Conservation (phyloP, 352 stramenopile species). For the Globisporangium echinulatum region DNA sequence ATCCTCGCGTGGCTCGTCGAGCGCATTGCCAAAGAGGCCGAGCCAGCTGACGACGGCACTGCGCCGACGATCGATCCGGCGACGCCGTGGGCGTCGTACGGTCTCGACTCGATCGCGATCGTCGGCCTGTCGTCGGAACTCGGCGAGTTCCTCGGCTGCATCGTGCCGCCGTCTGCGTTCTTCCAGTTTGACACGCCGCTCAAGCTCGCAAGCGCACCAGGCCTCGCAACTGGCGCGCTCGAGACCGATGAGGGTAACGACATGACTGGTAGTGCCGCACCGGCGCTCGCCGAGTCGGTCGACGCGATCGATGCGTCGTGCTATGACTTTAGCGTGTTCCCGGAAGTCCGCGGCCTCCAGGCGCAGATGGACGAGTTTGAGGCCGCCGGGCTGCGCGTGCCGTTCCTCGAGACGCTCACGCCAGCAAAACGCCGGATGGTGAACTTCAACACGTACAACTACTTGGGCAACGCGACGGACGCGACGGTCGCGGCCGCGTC, state of each 20-base stretch:
- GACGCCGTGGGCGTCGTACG: constrained; percentile 56
- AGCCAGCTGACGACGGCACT: constrained; percentile 8
- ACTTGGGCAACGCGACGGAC: constrained; percentile 69
- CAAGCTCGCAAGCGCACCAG: constrained; percentile 51
- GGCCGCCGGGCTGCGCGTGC: constrained; percentile 54
- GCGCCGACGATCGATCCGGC: constrained; percentile 37
- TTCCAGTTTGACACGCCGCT: constrained; percentile 64
- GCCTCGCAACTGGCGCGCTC: constrained; percentile 48
- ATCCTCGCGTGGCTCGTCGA: constrained; percentile 71
- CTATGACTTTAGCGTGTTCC: constrained; percentile 60
- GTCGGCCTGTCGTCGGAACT: constrained; percentile 58
- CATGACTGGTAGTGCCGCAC: neutral
- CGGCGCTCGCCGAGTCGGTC: constrained; percentile 30
- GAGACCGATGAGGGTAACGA: constrained; percentile 12
- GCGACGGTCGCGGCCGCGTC: constrained; percentile 39
- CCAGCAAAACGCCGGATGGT: constrained; percentile 62
- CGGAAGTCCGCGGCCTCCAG: constrained; percentile 55
- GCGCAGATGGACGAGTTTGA: constrained; percentile 74
- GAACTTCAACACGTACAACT: constrained; percentile 88
- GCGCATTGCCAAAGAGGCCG: constrained; percentile 45
- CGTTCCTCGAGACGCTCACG: constrained; percentile 66
- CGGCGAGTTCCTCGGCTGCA: constrained; percentile 59
- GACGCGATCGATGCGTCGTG: constrained; percentile 63
- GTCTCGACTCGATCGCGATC: constrained; percentile 63
- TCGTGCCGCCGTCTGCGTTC: constrained; percentile 60